Evolutionary conservation across 768 basidiomycete species (phyloP), one percentile per base, ranked within the genome.

Genomic region (Cystobasidium tubakii): DNA sequence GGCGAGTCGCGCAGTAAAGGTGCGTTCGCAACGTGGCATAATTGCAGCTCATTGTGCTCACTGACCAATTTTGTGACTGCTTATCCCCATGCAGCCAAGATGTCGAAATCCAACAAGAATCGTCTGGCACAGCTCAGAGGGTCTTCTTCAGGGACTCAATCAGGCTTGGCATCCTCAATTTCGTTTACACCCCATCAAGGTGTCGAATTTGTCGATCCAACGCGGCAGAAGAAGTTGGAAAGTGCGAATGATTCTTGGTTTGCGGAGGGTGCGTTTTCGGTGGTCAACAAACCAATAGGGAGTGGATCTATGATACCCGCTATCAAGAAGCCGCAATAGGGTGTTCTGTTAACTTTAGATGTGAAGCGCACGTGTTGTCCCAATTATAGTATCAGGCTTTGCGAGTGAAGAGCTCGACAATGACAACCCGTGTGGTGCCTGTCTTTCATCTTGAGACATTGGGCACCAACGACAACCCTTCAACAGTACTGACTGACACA

Each of bases 231-330:
- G n/a, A 88, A 89, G 36, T 91, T 96, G 72, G 92, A 92, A 81
- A 93, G 92, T 77, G 96, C 96, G 29, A 98, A 99, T 82, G 92
- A 96, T 67, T 86, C 89, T 31, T 99, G 96, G 96, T 99, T 99
- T 81, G 88, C 89, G 2, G 77, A 80, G n/a, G 82, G 81, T 3
- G 81, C 81, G 1, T 81, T 82, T 67, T 82, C 81, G 25, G 73
- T 74, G 23, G 75, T 75, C 31, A 73, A 64, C 63, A 73, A 62
- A 42, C 69, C 69, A 36, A 34, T 33, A 43, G 55, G 69, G 10
- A 39, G 12, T 2, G 66, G 66, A 29, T 46, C 42, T 13, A 55
- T 71, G 50, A 53, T 71, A 39, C 69, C 69, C 2, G 21, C 50
- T 7, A 23, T 46, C 42, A 67, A 54, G 39, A 33, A 43, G 44